Evolutionary conservation across 768 basidiomycete species (phyloP).

Genomic region (Leccinellum albellum): DNA sequence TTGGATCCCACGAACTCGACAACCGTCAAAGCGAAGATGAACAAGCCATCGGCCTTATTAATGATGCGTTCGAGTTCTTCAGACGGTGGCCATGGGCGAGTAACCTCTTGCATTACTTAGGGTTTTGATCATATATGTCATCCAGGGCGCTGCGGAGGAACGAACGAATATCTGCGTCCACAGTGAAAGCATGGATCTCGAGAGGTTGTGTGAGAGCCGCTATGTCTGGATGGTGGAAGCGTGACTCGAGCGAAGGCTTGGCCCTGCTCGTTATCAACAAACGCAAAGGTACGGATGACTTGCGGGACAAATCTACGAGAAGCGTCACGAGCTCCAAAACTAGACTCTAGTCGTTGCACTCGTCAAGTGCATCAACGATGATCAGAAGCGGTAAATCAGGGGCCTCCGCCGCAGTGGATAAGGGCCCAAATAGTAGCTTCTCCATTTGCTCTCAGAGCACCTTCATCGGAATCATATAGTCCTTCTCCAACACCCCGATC

Average conservation of each 20-base stretch:
- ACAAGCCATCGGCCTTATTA: constrained; percentile 19
- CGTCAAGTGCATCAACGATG: constrained; percentile 19
- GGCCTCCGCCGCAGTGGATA: constrained; percentile 9
- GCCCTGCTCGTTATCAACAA: constrained; percentile 24
- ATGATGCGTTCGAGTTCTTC: constrained; percentile 21
- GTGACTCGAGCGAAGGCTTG: constrained; percentile 13
- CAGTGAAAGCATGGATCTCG: constrained; percentile 20
- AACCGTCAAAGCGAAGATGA: constrained; percentile 28
- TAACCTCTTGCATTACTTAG: constrained; percentile 7
- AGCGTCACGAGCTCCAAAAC: constrained; percentile 21
- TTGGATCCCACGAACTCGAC: constrained; percentile 23
- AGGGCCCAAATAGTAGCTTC: constrained; percentile 23
- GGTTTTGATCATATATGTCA: constrained; percentile 10
- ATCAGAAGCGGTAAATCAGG: constrained; percentile 15
- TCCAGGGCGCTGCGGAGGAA: constrained; percentile 19
- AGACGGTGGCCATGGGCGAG: constrained; percentile 21
- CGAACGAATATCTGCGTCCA: constrained; percentile 19
- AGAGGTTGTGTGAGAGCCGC: constrained; percentile 9
- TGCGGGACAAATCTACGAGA: constrained; percentile 12
- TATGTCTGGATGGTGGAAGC: constrained; percentile 13
- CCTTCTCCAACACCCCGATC: constrained; percentile 19
- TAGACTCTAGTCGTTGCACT: constrained; percentile 22
- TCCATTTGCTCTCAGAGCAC: constrained; percentile 29
- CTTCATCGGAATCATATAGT: constrained; percentile 25
- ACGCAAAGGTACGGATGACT: constrained; percentile 15